phyloP scores from a whole-genome alignment of 208 protist species.

The Dictyostelium gargantuum region DNA sequence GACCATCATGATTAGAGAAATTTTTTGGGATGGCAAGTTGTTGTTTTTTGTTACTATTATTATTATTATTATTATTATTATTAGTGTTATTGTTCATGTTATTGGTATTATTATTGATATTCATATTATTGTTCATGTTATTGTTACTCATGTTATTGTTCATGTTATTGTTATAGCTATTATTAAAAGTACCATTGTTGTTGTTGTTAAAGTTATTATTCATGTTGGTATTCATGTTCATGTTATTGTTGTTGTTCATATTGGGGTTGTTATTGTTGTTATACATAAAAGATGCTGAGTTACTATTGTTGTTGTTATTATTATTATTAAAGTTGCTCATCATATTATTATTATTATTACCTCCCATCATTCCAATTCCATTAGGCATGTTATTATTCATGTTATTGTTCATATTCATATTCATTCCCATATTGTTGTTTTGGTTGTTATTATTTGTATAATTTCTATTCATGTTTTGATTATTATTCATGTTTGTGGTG shows the following conservation, averaged over 20 bases:
- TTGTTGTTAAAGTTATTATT: not conserved
- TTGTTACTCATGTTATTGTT: not conserved
- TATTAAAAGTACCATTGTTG: not conserved
- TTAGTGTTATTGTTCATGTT: not conserved
- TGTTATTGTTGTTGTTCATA: not conserved
- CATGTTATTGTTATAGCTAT: not conserved
- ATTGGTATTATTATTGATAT: not conserved
- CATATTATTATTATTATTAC: not conserved
- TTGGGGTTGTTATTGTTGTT: slow-evolving; percentile 19
- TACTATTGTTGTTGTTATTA: not conserved
- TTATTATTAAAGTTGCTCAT: not conserved
- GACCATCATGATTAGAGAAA: slow-evolving; percentile 17
- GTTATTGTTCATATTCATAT: not conserved
- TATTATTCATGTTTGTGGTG: not conserved
- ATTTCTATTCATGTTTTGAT: not conserved
- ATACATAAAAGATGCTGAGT: not conserved
- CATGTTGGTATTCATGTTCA: not conserved
- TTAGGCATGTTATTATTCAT: not conserved
- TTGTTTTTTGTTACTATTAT: not conserved
- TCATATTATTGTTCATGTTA: not conserved
- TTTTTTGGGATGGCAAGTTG: not conserved
- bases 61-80: not conserved
- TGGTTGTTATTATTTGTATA: not conserved
- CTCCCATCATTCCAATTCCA: slow-evolving; percentile 19
- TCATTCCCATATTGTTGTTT: not conserved